phyloP scores from a whole-genome alignment of 2,329 filamentous ascomycete species.

The Ascochyta fabae region DNA sequence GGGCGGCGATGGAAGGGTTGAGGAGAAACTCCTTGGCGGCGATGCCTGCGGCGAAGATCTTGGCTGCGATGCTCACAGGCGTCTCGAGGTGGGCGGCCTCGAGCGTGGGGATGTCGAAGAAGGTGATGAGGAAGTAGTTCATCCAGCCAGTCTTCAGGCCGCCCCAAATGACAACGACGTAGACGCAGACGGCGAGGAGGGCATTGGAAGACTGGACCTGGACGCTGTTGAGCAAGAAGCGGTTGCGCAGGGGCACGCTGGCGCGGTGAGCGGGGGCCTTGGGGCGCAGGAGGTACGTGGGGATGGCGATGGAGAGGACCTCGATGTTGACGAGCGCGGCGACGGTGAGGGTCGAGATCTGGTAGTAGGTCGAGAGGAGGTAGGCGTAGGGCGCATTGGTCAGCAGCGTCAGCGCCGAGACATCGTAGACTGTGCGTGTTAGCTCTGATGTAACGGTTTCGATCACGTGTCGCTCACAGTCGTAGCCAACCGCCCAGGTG shows the following conservation, averaged over 20 bases:
- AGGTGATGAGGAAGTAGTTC: constrained; percentile 72
- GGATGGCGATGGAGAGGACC: constrained; percentile 70
- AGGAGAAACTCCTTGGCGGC: constrained; percentile 82
- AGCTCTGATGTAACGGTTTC: neutral
- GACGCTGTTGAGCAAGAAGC: constrained; percentile 49
- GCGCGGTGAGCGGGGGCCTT: constrained; percentile 69
- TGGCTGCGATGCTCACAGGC: constrained; percentile 54
- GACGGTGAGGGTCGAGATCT: constrained; percentile 67
- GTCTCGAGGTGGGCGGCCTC: constrained; percentile 70
- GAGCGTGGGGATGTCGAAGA: constrained; percentile 77
- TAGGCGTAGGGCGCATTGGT: constrained; percentile 78
- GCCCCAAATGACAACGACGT: constrained; percentile 73
- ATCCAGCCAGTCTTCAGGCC: constrained; percentile 71
- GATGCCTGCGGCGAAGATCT: constrained; percentile 71
- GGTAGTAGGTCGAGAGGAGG: constrained; percentile 80
- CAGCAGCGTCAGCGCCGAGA: constrained; percentile 60
- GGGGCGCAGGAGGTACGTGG: constrained; percentile 76
- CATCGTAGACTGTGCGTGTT: constrained; percentile 46
- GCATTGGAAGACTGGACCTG: constrained; percentile 63
- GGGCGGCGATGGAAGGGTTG: constrained; percentile 66
- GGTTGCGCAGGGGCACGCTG: constrained; percentile 53
- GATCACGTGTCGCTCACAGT: constrained; percentile 60
- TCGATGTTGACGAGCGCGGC: constrained; percentile 71
- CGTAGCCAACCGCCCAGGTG: constrained; percentile 76
- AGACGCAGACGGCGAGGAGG: constrained; percentile 73